Conservation (phyloP, 1,284 basidiomycete genomes). For the Entoloma clypeatum region DNA sequence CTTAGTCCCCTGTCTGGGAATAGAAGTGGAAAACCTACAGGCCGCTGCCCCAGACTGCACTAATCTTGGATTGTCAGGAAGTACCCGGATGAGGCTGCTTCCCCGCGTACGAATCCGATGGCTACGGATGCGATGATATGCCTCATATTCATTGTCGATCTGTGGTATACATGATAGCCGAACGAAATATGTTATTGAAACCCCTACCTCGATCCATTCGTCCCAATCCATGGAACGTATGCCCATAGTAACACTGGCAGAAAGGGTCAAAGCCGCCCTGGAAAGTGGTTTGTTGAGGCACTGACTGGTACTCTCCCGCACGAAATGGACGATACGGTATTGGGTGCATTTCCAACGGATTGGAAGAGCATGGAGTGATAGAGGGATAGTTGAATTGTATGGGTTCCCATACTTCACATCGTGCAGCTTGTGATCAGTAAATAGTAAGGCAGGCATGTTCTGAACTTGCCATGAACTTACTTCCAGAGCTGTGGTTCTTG, state of each 20-base stretch:
- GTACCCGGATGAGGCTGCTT: conserved; percentile 44
- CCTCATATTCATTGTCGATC: conserved; percentile 53
- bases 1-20: neutral
- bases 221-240: conserved; percentile 63
- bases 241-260: conserved; percentile 64
- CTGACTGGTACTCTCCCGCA: conserved; percentile 61
- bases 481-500: too few relatives aligned
- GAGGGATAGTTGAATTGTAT: conserved; percentile 50
- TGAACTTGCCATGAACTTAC: neutral
- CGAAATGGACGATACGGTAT: conserved; percentile 63
- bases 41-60: conserved; percentile 51
- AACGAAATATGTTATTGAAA: neutral
- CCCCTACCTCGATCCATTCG: conserved; percentile 62
- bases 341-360: conserved; percentile 44
- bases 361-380: conserved; percentile 37
- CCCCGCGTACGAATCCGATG: conserved; percentile 51
- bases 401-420: conserved; percentile 43
- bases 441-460: neutral
- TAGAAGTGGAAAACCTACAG: conserved; percentile 34
- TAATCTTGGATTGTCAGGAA: conserved; percentile 45
- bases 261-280: conserved; percentile 6
- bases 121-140: conserved; percentile 51
- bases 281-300: conserved; percentile 11
- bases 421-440: neutral
- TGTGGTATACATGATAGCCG: conserved; percentile 17